Conservation (phyloP, 371 early-diverging fungal genomes). For the Mucor indicus region DNA sequence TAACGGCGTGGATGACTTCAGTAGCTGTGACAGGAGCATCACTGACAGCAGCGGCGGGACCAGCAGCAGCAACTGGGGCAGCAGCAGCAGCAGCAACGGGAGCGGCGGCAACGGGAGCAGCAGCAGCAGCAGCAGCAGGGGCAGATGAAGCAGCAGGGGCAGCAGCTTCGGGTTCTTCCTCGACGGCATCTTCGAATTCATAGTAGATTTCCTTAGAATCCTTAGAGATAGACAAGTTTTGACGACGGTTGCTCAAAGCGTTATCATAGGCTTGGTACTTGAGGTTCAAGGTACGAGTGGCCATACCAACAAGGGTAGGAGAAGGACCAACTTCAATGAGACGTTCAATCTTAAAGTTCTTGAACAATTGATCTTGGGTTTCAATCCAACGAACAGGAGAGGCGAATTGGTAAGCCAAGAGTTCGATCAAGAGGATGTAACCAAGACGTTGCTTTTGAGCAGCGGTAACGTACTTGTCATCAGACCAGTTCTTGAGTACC, state of each 20-base stretch:
- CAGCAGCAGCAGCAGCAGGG: conserved; percentile 46
- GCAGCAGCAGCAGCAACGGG: conserved; percentile 31
- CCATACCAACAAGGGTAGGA: conserved; percentile 91
- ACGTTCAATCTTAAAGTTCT: conserved; percentile 77
- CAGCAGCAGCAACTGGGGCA: conserved; percentile 26
- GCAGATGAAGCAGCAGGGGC: conserved; percentile 47
- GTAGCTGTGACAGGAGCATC: conserved; percentile 56
- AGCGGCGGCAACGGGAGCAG: conserved; percentile 54
- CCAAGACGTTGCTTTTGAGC: conserved; percentile 85
- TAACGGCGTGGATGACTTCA: conserved; percentile 74
- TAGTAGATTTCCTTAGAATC: conserved; percentile 93
- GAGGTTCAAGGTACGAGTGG: conserved; percentile 90
- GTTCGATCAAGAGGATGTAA: conserved; percentile 83
- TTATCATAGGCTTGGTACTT: conserved; percentile 96
- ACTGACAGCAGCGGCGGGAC: conserved; percentile 48
- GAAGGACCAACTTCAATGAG: conserved; percentile 92
- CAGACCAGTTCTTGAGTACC: conserved; percentile 85
- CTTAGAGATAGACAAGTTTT: conserved; percentile 85
- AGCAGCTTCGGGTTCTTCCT: conserved; percentile 41
- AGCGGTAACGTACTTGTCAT: conserved; percentile 63
- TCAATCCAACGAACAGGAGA: conserved; percentile 97
- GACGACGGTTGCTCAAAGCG: conserved; percentile 86
- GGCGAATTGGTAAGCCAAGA: conserved; percentile 93
- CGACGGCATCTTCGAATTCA: conserved; percentile 67
- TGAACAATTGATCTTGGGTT: conserved; percentile 92